These are phyloP conservation scores for Tetradesmus lagerheimii DNA, from an alignment of 139 green algal genomes.

Conservation along the genomic window DNA sequence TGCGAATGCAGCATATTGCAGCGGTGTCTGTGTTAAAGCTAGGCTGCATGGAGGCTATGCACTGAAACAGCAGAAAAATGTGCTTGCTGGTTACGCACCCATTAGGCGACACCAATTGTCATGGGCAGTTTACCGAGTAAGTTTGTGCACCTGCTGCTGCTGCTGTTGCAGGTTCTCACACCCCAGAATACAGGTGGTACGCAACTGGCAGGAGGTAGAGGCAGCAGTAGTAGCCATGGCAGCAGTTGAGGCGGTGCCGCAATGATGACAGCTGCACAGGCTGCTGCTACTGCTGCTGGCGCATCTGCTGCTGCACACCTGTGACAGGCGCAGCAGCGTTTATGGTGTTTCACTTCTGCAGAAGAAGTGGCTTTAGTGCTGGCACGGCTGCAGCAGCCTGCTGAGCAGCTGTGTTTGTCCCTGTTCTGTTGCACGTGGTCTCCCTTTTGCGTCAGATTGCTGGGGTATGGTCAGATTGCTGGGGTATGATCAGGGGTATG, in stretches of 20 bases:
- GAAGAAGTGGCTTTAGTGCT: background rate
- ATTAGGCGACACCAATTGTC: background rate
- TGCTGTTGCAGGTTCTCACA: conserved; percentile 56
- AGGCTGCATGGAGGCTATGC: too few relatives aligned
- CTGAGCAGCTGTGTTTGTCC: background rate
- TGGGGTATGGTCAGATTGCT: background rate
- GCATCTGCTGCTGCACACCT: background rate
- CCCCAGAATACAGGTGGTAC: conserved; percentile 69
- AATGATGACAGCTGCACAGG: background rate
- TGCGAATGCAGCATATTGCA: background rate
- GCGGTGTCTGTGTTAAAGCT: background rate
- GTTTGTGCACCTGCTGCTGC: background rate
- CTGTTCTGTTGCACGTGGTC: background rate
- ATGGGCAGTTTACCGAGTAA: background rate
- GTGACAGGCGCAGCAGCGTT: too few relatives aligned
- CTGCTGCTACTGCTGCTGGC: background rate
- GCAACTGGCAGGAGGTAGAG: conserved; percentile 79
- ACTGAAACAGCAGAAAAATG: too few relatives aligned
- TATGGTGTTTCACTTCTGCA: too few relatives aligned
- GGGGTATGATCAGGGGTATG: background rate
- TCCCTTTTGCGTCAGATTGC: background rate
- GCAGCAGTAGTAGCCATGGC: conserved; percentile 52
- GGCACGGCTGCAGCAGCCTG: background rate
- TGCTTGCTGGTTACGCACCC: too few relatives aligned
- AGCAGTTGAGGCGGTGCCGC: conserved; percentile 18